Conservation (phyloP, 371 early-diverging fungal species). For the Conidiobolus coronatus region DNA sequence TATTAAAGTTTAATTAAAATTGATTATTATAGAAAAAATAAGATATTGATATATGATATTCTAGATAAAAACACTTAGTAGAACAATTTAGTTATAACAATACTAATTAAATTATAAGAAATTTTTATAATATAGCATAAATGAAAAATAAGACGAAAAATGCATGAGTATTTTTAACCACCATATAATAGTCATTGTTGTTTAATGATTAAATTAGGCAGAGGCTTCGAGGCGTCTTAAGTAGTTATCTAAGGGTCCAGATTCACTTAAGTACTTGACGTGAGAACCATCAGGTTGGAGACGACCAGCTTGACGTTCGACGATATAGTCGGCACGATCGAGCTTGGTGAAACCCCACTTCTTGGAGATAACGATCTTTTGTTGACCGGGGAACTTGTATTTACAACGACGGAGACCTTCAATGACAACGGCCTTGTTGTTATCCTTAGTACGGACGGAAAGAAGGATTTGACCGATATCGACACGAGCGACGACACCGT, state of each 20-base stretch:
- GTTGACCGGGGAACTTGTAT: constrained; percentile 99
- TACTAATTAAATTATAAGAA: too few species aligned
- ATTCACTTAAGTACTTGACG: constrained; percentile 86
- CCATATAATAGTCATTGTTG: too few species aligned
- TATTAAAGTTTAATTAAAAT: too few species aligned
- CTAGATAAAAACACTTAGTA: too few species aligned
- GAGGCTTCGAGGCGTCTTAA: constrained; percentile 20
- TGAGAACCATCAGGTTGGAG: constrained; percentile 91
- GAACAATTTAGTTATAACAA: too few species aligned
- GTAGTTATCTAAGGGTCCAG: constrained; percentile 64
- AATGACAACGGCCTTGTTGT: constrained; percentile 81
- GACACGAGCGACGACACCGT: constrained; percentile 97
- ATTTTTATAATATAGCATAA: too few species aligned
- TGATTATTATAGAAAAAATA: too few species aligned
- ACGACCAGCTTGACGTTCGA: constrained; percentile 47
- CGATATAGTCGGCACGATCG: constrained; percentile 78
- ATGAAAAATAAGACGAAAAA: too few species aligned
- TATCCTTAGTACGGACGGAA: constrained; percentile 95
- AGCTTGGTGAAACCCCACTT: constrained; percentile 99
- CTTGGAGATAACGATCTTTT: constrained; percentile 96
- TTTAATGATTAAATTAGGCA: constrained; percentile 1
- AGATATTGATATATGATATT: too few species aligned
- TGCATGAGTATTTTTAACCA: too few species aligned
- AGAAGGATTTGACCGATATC: constrained; percentile 97
- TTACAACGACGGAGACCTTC: constrained; percentile 98